Base-by-base conservation (phyloP, 2,329 filamentous ascomycete genomes). In the Cercospora canescens region DNA sequence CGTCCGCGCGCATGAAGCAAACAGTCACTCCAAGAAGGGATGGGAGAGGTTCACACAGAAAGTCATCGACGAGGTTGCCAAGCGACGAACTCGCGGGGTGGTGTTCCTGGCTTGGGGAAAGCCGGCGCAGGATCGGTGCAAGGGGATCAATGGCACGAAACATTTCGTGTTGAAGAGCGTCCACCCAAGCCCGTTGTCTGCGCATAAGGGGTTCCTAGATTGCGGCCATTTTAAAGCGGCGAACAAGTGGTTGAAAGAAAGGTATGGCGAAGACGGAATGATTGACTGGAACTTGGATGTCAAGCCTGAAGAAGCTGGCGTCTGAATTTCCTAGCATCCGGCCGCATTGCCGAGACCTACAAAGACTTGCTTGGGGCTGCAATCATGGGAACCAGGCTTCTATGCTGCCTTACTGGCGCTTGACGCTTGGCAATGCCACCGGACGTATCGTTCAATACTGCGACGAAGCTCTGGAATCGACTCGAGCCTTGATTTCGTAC, bases 61-160 rank as follows among this genome's bases (percentile, higher is more conserved):
- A 70, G 90, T 95, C 48, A 96, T 99, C 69, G 93, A 98, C 71
- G 86, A 91, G 0, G 92, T 98, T 1, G 91, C 91, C 0, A 88
- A 89, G 75, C 89, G 91, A 72, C 86, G 93, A 52, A 89, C 87
- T 0, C 84, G 85, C 30, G 95, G 95, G 1, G 94, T 99, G 1
- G 95, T 97, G 4, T 99, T 97, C 76, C 82, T 99, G 79, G 94
- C 94, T 0, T 99, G 95, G 95, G 95, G 95, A 16, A 88, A 84
- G 6, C 92, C 93, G 1, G 95, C 95, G 0, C 91, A 89, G 63
- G 91, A 92, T 81, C 84, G 94, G 63, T 92, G 96, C 24, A 81
- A 85, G 48, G 90, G 88, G 71, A 85, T 98, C 60, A 59, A 59
- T 9, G 82, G 80, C 59, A 84, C 87, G 70, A 89, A 86, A 73